Evolutionary conservation across 257 asterid species (phyloP).

Genomic region (Striga asiatica): DNA sequence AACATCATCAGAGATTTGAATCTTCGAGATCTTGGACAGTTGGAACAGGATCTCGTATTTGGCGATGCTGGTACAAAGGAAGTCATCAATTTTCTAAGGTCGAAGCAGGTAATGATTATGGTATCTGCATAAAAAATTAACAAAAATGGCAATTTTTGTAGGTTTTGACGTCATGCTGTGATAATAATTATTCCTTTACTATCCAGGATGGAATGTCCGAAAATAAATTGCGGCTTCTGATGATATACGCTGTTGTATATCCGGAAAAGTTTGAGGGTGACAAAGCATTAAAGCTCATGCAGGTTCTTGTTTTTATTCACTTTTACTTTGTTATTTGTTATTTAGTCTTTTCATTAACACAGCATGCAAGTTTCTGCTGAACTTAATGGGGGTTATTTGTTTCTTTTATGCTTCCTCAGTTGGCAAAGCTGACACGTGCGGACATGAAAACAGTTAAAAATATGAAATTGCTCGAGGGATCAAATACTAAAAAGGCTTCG

Average conservation of each 20-base stretch:
- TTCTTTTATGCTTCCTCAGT: constrained; percentile 36
- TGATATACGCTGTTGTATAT: constrained; percentile 74
- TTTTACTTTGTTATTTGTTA: background rate
- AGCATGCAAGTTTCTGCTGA: background rate
- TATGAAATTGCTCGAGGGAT: constrained; percentile 69
- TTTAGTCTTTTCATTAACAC: background rate
- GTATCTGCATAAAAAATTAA: background rate
- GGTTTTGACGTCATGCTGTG: constrained; percentile 3
- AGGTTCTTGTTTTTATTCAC: constrained; percentile 37
- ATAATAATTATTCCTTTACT: constrained; percentile 12
- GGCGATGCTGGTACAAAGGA: constrained; percentile 99
- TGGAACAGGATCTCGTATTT: constrained; percentile 96
- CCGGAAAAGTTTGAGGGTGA: constrained; percentile 97
- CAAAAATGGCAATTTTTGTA: too few species aligned
- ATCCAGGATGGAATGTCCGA: constrained; percentile 50
- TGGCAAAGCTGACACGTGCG: constrained; percentile 72
- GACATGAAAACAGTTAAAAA: constrained; percentile 87
- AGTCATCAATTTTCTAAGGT: constrained; percentile 61
- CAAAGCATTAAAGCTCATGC: constrained; percentile 85
- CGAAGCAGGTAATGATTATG: constrained; percentile 41
- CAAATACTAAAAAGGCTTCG: constrained; percentile 50
- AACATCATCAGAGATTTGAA: constrained; percentile 43
- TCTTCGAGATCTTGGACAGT: constrained; percentile 90
- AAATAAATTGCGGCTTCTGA: constrained; percentile 74
- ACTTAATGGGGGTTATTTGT: constrained; percentile 11